These are phyloP conservation scores for Euphorbia peplus DNA, from an alignment of 345 rosid species.

Conservation along the genomic window DNA sequence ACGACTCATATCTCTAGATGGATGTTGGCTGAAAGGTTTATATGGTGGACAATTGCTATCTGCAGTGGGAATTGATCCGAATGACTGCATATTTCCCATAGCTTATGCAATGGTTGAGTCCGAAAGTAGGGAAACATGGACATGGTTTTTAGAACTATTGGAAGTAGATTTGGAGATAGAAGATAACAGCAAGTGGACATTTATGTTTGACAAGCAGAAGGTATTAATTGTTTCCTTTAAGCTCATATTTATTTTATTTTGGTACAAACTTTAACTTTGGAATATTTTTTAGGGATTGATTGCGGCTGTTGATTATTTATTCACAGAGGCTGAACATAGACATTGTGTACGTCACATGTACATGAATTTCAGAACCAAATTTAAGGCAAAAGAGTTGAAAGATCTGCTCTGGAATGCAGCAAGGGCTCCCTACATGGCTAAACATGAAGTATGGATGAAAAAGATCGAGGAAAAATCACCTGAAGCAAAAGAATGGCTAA, in stretches of 20 bases:
- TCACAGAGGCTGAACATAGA: background rate
- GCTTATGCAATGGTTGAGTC: background rate
- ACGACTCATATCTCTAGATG: background rate
- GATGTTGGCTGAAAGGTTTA: too few relatives aligned
- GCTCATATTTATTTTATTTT: too few relatives aligned
- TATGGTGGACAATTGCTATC: background rate
- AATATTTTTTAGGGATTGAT: background rate
- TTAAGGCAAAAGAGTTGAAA: background rate
- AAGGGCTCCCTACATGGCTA: background rate
- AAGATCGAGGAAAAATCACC: background rate
- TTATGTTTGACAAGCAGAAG: background rate
- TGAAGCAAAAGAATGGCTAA: background rate
- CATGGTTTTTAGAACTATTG: background rate
- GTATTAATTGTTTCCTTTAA: background rate
- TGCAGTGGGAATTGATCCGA: background rate
- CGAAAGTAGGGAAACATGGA: background rate
- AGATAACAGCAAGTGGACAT: background rate
- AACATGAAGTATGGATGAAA: background rate
- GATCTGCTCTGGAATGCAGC: background rate
- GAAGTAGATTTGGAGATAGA: background rate
- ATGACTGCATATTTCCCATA: background rate
- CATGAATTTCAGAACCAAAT: too few relatives aligned
- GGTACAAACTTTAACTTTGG: background rate
- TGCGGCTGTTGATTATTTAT: background rate
- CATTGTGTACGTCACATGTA: background rate